phyloP scores from a whole-genome alignment of 2,329 filamentous ascomycete genomes.

The Colletotrichum graminicola region DNA sequence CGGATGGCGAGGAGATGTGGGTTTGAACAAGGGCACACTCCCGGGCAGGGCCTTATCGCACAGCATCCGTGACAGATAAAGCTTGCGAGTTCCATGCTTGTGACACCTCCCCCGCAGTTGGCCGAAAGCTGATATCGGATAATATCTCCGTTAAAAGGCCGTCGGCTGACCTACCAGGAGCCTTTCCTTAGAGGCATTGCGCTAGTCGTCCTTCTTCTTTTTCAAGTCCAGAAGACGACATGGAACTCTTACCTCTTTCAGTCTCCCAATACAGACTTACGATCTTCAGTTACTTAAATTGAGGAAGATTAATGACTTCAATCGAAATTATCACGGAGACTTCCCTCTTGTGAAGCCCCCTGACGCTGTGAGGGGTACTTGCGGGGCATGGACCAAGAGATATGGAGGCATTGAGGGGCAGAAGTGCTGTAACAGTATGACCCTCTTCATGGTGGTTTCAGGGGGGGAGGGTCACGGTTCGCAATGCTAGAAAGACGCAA shows the following conservation, averaged over 20 bases:
- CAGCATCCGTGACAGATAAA: neutral
- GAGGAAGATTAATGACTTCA: neutral
- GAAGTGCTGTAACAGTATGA: neutral
- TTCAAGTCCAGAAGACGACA: neutral
- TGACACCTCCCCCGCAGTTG: conserved; percentile 19
- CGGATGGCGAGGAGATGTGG: neutral
- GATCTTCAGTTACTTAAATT: neutral
- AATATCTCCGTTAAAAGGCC: neutral
- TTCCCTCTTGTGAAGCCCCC: neutral
- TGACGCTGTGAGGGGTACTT: neutral
- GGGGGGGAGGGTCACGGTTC: neutral
- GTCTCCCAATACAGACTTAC: neutral
- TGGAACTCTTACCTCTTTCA: neutral
- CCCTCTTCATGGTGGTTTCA: neutral
- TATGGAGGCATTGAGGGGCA: conserved; percentile 2
- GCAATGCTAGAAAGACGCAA: neutral
- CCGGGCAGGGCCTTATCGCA: neutral
- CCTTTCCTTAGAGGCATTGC: neutral
- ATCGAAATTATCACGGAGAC: conserved; percentile 12
- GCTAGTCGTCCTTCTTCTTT: neutral
- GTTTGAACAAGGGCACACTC: neutral
- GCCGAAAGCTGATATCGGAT: neutral
- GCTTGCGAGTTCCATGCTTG: neutral
- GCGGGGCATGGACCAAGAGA: neutral
- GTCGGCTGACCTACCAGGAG: neutral